These are phyloP conservation scores for Mycena rosella DNA, from an alignment of 768 basidiomycete genomes.

Conservation along the genomic window DNA sequence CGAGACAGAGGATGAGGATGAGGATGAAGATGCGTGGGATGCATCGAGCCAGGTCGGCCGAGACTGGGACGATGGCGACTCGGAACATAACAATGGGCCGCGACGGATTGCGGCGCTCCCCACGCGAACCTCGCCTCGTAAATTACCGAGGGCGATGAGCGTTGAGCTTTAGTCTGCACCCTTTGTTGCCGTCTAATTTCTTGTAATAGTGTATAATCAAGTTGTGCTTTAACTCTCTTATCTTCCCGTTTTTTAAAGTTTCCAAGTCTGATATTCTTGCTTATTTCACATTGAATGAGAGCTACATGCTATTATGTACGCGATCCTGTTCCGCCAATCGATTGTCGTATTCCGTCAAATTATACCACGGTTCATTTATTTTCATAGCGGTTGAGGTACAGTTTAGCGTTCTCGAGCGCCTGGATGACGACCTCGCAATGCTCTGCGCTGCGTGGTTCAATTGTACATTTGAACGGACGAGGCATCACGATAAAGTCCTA, in stretches of 20 bases:
- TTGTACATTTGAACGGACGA: slow-evolving; percentile 15
- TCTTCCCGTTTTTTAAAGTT: neutral
- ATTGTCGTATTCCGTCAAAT: too few species aligned
- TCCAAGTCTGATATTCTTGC: too few species aligned
- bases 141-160: neutral
- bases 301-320: too few species aligned
- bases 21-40: neutral
- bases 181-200: too few species aligned
- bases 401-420: slow-evolving; percentile 8
- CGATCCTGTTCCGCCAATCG: too few species aligned
- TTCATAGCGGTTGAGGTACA: slow-evolving; percentile 8
- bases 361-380: neutral
- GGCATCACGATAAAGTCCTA: slow-evolving; percentile 17
- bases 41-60: neutral
- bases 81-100: neutral
- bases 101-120: neutral
- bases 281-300: too few species aligned
- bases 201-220: too few species aligned
- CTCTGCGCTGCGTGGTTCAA: slow-evolving; percentile 4
- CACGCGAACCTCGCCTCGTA: slow-evolving; percentile 6
- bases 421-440: slow-evolving; percentile 2
- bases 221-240: neutral
- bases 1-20: neutral
- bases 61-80: neutral
- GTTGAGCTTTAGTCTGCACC: slow-evolving; percentile 7